These are phyloP conservation scores for Pseudogymnoascus sp. DNA, from an alignment of 2,329 filamentous ascomycete genomes.

Conservation along the genomic window DNA sequence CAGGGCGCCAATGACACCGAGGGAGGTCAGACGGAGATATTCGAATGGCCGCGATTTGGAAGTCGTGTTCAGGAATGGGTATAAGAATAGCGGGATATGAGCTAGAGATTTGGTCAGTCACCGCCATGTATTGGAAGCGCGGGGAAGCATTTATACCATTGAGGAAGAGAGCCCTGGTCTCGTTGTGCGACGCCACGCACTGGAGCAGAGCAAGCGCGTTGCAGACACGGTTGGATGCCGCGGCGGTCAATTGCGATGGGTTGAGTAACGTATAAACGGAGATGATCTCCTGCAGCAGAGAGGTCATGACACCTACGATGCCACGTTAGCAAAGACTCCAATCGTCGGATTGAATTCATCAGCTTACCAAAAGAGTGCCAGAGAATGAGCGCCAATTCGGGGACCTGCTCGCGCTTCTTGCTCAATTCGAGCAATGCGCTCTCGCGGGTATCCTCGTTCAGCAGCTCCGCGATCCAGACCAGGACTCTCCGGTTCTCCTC, in stretches of 20 bases:
- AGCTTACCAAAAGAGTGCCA: conserved; percentile 95
- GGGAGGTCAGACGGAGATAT: conserved; percentile 88
- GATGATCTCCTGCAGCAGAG: conserved; percentile 94
- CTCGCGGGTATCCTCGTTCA: conserved; percentile 82
- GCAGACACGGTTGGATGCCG: conserved; percentile 95
- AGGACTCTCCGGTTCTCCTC: conserved; percentile 93
- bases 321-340: conserved; percentile 19
- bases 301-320: conserved; percentile 85
- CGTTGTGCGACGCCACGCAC: conserved; percentile 95
- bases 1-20: conserved; percentile 92
- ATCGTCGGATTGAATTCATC: background rate
- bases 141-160: conserved; percentile 57
- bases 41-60: conserved; percentile 97
- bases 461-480: conserved; percentile 82
- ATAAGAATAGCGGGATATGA: conserved; percentile 94
- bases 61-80: conserved; percentile 96
- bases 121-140: background rate
- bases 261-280: conserved; percentile 96
- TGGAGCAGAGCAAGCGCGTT: conserved; percentile 93
- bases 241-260: conserved; percentile 91
- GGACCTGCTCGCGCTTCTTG: conserved; percentile 97
- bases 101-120: conserved; percentile 47
- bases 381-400: conserved; percentile 88
- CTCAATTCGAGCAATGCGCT: conserved; percentile 89
- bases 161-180: conserved; percentile 87